Evolutionary conservation across 2,329 filamentous ascomycete species (phyloP).

Genomic region (Zymoseptoria crescenta): DNA sequence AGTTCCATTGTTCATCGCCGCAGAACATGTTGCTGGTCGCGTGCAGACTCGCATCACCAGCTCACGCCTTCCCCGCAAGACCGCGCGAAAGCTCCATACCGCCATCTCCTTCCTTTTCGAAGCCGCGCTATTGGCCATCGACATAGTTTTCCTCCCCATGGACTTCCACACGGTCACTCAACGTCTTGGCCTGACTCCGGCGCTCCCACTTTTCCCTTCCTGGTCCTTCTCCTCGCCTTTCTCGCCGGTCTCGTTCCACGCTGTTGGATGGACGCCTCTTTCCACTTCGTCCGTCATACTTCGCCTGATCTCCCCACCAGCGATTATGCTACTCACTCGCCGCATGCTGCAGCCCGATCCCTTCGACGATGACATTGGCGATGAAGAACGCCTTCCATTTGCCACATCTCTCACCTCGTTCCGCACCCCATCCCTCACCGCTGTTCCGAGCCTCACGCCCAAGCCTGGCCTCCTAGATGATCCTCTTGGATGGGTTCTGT

Average conservation of each 20-base stretch:
- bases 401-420: conserved; percentile 17
- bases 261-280: conserved; percentile 11
- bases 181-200: conserved; percentile 19
- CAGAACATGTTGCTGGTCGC: conserved; percentile 12
- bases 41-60: conserved; percentile 11
- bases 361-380: conserved; percentile 8
- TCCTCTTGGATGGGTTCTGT: conserved; percentile 19
- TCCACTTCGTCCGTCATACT: conserved; percentile 3
- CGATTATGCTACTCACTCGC: conserved; percentile 7
- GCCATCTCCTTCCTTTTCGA: conserved; percentile 11
- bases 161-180: conserved; percentile 21
- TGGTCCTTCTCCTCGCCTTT: conserved; percentile 10
- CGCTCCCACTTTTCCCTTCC: conserved; percentile 16
- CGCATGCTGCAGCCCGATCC: background rate
- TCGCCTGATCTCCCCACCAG: conserved; percentile 13
- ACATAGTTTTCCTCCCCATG: conserved; percentile 21
- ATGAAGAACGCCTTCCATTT: conserved; percentile 13
- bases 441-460: conserved; percentile 1
- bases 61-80: conserved; percentile 6
- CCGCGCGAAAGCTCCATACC: conserved; percentile 8
- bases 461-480: conserved; percentile 5
- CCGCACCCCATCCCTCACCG: conserved; percentile 16
- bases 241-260: conserved; percentile 12
- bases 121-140: conserved; percentile 12
- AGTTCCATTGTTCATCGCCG: conserved; percentile 11